phyloP scores from a whole-genome alignment of 306 rosid species.

The Mucuna pruriens region DNA sequence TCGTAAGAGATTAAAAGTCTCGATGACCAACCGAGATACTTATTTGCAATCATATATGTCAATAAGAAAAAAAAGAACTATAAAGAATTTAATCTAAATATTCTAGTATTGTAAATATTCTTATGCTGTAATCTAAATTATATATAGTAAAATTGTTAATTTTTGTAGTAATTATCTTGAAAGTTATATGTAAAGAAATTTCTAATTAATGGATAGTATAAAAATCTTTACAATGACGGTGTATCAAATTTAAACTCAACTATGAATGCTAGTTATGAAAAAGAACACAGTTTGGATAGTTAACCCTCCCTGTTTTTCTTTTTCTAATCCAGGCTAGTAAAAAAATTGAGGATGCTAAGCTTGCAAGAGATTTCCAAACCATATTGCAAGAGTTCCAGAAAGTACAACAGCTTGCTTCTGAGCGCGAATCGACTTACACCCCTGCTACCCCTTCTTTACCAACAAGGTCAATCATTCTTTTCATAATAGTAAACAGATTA shows the following conservation, averaged over 20 bases:
- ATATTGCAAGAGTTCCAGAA: conserved; percentile 79
- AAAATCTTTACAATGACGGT: too few relatives aligned
- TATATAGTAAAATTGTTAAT: not conserved
- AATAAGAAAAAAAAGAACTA: too few relatives aligned
- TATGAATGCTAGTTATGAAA: not conserved
- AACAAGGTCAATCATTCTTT: conserved; percentile 40
- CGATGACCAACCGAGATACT: too few relatives aligned
- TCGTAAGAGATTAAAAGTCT: too few relatives aligned
- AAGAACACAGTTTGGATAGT: not conserved
- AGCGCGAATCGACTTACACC: conserved; percentile 69
- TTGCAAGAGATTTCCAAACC: conserved; percentile 82
- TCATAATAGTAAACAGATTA: not conserved
- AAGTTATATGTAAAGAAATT: not conserved
- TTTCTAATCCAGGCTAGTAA: conserved; percentile 53
- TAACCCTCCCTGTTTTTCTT: not conserved
- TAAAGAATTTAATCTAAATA: too few relatives aligned
- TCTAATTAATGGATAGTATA: not conserved
- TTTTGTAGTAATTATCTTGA: not conserved
- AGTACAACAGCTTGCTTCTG: conserved; percentile 76
- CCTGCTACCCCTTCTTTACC: conserved; percentile 57
- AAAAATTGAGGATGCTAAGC: conserved; percentile 79
- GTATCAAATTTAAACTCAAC: not conserved
- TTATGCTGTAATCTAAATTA: too few relatives aligned
- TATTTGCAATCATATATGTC: too few relatives aligned
- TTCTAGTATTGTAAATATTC: too few relatives aligned